Base-by-base conservation (phyloP, 2,329 filamentous ascomycete genomes). In the Trichoderma endophyticum region DNA sequence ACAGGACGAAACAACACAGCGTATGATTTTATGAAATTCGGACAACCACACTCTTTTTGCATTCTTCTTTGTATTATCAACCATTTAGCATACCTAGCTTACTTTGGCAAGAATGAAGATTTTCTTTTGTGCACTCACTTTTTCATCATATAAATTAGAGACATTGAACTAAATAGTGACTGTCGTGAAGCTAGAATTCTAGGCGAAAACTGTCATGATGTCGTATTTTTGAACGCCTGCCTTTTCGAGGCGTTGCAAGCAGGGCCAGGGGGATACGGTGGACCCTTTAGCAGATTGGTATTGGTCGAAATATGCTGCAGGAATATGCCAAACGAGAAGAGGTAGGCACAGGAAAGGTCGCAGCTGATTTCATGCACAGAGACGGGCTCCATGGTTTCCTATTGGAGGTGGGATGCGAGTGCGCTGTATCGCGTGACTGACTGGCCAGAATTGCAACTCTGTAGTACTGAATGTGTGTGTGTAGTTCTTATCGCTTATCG, bases 321-420 rank as follows among this genome's bases (percentile, higher is more conserved):
- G 24, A 81, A 72, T 32, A 82, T 79, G 39, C 79, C 81, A 71
- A 83, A 78, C 5, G 81, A 81, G 28, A 83, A 77, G 65, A 83
- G 76, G 30, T 81, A 73, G 30, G 79, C 80, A 71, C 81, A 81
- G 63, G 77, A 75, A 24, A 71, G 68, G 24, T 80, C 75, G 73
- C 81, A 82, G 62, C 78, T 74, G 21, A 60, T 66, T 36, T 30
- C 48, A 54, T 54, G 48, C 48, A 24, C 34, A 28, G 63, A 60
- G 24, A n/a, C 32, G 7, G 70, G 39, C 11, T 68, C 57, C 70
- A 72, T 72, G 68, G 43, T 64, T 69, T 69, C 48, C 57, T 54
- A 61, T 61, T 61, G 66, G 66, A 69, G 56, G 66, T 26, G 28
- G 36, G 12, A 51, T 15, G 26, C 21, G n/a, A 36, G 3, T 54